phyloP scores from a whole-genome alignment of 179 eudicot genomes.

The Patellifolia procumbens region DNA sequence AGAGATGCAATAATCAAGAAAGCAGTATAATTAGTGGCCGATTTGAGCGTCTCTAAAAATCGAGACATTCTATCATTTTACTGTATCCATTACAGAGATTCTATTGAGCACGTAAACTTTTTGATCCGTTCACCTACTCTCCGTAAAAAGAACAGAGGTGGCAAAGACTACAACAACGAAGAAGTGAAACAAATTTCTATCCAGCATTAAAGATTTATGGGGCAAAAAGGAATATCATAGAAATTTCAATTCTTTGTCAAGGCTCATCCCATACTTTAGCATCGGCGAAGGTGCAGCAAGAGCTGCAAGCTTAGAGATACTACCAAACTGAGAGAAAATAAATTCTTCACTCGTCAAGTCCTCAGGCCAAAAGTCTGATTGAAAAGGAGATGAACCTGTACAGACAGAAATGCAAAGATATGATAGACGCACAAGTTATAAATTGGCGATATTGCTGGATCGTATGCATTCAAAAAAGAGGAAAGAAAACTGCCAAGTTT shows the following conservation, averaged over 20 bases:
- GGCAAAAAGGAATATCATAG: neutral
- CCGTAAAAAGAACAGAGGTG: neutral
- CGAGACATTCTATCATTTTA: slow-evolving; percentile 9
- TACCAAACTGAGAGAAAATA: too few relatives aligned
- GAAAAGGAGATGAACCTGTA: neutral
- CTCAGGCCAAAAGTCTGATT: neutral
- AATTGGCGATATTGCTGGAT: neutral
- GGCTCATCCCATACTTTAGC: too few relatives aligned
- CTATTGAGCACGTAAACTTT: neutral
- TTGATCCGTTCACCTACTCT: neutral
- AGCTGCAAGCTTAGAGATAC: slow-evolving; percentile 2
- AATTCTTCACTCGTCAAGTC: neutral
- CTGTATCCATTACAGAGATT: neutral
- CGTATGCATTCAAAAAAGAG: neutral
- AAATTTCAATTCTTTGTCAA: neutral
- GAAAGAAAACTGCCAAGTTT: too few relatives aligned
- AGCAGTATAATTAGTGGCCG: neutral
- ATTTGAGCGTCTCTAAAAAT: neutral
- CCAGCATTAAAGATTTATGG: slow-evolving; percentile 1
- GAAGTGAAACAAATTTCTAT: neutral
- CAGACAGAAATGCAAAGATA: neutral
- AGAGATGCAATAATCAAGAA: neutral
- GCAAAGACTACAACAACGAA: slow-evolving; percentile 12
- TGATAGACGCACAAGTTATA: neutral
- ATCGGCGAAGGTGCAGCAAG: slow-evolving; percentile 12